Percentiles rank a stretch among this genome's conserved stretches.
Evolutionary conservation across 2,329 filamentous ascomycete species (phyloP).

Genomic region (Tolypocladium cylindrosporum): DNA sequence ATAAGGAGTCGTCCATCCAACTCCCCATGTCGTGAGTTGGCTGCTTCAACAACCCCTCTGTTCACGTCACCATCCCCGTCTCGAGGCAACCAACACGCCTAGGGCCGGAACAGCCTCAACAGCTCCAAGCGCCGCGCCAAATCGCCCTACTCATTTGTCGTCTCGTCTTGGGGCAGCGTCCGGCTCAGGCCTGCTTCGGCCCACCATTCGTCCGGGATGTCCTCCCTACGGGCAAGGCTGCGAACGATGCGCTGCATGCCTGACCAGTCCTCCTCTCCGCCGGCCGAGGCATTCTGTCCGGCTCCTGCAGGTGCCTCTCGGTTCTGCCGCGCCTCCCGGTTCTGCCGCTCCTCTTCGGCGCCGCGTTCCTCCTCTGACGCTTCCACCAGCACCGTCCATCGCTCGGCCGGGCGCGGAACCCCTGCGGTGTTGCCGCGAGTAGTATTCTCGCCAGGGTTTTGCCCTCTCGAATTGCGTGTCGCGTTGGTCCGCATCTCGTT

Average conservation of each 20-base stretch:
- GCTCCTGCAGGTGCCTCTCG: neutral
- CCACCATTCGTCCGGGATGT: slow-evolving; percentile 81
- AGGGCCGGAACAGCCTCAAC: neutral
- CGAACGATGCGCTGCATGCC: slow-evolving; percentile 66
- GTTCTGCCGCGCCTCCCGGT: neutral
- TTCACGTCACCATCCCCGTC: neutral
- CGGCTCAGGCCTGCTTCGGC: slow-evolving; percentile 57
- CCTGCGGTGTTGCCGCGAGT: neutral
- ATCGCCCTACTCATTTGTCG: slow-evolving; percentile 1
- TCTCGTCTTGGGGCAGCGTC: slow-evolving; percentile 30
- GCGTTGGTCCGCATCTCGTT: neutral
- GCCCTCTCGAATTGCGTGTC: neutral
- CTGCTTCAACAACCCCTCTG: neutral
- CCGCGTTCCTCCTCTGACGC: neutral
- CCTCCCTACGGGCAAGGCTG: slow-evolving; percentile 57
- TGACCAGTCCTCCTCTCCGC: slow-evolving; percentile 31
- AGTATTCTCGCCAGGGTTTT: neutral
- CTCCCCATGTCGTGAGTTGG: neutral
- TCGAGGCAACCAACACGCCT: neutral
- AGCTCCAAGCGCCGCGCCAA: neutral
- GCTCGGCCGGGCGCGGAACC: neutral
- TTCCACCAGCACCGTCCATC: neutral
- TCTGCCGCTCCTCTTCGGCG: neutral
- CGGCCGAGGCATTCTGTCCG: slow-evolving; percentile 2
- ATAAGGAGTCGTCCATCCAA: neutral